Conservation (phyloP, 2,329 filamentous ascomycete species). For the Spiromastix sp. region DNA sequence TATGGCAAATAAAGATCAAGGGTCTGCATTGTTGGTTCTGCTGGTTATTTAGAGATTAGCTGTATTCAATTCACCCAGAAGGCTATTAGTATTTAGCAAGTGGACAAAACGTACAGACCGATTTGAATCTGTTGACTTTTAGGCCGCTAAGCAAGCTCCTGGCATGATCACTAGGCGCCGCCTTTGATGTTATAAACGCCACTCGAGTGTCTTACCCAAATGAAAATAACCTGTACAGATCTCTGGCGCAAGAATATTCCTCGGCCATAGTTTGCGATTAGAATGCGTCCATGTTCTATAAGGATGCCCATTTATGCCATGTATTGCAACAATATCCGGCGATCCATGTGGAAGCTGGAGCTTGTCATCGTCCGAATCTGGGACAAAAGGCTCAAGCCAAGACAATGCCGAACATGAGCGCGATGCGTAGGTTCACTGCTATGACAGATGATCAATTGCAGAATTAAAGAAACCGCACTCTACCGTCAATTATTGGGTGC, state of each 20-base stretch:
- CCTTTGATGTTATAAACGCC: not conserved
- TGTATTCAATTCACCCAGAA: not conserved
- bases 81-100: not conserved
- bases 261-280: not conserved
- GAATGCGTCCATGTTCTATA: not conserved
- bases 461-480: too few species aligned
- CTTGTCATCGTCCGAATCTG: too few species aligned
- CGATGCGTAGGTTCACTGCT: too few species aligned
- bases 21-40: not conserved
- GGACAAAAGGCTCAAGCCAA: too few species aligned
- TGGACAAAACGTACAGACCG: not conserved
- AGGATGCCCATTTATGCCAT: not conserved
- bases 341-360: too few species aligned
- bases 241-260: not conserved
- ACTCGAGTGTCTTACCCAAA: not conserved
- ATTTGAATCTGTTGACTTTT: not conserved
- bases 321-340: not conserved
- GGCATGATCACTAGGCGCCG: not conserved
- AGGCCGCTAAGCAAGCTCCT: not conserved
- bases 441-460: too few species aligned
- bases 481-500: too few species aligned
- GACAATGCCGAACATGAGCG: too few species aligned
- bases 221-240: not conserved
- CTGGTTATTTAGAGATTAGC: not conserved
- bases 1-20: not conserved